phyloP scores from a whole-genome alignment of 768 basidiomycete species.

The Trametes meyenii region DNA sequence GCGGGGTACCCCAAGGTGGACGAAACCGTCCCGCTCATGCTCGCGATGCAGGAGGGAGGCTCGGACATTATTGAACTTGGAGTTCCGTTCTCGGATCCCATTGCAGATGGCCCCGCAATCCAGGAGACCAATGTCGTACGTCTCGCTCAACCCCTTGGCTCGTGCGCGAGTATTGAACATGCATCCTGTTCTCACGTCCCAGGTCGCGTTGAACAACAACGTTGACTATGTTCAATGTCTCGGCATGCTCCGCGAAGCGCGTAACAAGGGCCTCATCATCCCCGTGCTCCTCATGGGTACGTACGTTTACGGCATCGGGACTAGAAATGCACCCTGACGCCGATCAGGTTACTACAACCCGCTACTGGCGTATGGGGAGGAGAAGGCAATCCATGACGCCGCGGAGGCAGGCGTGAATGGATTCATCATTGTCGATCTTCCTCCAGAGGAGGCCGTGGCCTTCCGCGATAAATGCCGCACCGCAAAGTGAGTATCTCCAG shows the following conservation, averaged over 20 bases:
- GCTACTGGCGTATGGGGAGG: slow-evolving; percentile 92
- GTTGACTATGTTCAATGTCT: slow-evolving; percentile 80
- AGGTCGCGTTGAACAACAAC: slow-evolving; percentile 85
- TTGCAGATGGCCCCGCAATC: slow-evolving; percentile 93
- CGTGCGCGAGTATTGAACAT: neutral
- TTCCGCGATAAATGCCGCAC: slow-evolving; percentile 89
- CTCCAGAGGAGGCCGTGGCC: slow-evolving; percentile 91
- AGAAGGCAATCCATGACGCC: slow-evolving; percentile 90
- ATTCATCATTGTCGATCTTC: slow-evolving; percentile 96
- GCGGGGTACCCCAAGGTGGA: slow-evolving; percentile 84
- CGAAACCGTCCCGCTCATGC: slow-evolving; percentile 84
- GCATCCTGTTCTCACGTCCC: slow-evolving; percentile 13
- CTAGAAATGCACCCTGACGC: neutral
- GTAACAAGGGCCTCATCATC: slow-evolving; percentile 76
- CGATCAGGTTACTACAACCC: slow-evolving; percentile 94
- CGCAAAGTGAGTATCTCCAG: slow-evolving; percentile 59
- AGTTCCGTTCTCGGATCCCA: slow-evolving; percentile 94
- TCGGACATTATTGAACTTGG: slow-evolving; percentile 95
- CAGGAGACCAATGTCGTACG: slow-evolving; percentile 92
- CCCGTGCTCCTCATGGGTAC: slow-evolving; percentile 95
- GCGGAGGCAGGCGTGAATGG: slow-evolving; percentile 92
- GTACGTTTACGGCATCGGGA: neutral
- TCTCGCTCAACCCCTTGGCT: slow-evolving; percentile 10
- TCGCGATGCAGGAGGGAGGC: slow-evolving; percentile 93
- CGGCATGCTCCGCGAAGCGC: slow-evolving; percentile 73